These are phyloP conservation scores for Phytophthora hibernalis DNA, from an alignment of 352 stramenopile genomes.

Conservation along the genomic window DNA sequence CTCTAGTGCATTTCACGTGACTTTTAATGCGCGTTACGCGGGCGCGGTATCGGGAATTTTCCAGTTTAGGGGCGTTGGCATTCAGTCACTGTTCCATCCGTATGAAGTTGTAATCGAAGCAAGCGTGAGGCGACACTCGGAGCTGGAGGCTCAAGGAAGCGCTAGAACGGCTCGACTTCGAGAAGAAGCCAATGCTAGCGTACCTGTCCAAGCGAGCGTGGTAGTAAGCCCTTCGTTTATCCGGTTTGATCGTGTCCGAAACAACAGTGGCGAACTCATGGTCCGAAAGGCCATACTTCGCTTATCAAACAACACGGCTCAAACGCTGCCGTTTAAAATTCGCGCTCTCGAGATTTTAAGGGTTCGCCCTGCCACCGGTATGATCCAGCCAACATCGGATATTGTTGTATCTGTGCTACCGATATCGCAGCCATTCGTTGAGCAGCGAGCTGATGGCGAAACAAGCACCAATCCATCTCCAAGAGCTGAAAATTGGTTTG, in stretches of 20 bases:
- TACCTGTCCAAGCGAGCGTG: constrained; percentile 54
- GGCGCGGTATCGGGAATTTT: constrained; percentile 86
- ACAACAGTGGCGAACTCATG: constrained; percentile 31
- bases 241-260: constrained; percentile 50
- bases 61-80: constrained; percentile 80
- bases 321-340: constrained; percentile 59
- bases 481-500: constrained; percentile 59
- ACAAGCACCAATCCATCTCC: constrained; percentile 10
- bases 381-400: constrained; percentile 54
- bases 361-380: constrained; percentile 48
- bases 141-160: constrained; percentile 31
- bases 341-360: constrained; percentile 65
- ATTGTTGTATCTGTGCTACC: constrained; percentile 55
- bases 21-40: constrained; percentile 59
- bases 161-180: not conserved
- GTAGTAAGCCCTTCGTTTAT: constrained; percentile 70
- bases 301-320: constrained; percentile 65
- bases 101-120: constrained; percentile 89
- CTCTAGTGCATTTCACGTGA: constrained; percentile 74
- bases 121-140: constrained; percentile 58
- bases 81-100: constrained; percentile 66
- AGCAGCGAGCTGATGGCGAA: constrained; percentile 20
- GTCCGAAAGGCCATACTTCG: constrained; percentile 46
- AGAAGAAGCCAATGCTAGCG: constrained; percentile 8
- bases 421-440: constrained; percentile 59